Evolutionary conservation across 208 protist species (phyloP), one percentile per base, ranked within the genome.

Genomic region (Porcisia hertigi): DNA sequence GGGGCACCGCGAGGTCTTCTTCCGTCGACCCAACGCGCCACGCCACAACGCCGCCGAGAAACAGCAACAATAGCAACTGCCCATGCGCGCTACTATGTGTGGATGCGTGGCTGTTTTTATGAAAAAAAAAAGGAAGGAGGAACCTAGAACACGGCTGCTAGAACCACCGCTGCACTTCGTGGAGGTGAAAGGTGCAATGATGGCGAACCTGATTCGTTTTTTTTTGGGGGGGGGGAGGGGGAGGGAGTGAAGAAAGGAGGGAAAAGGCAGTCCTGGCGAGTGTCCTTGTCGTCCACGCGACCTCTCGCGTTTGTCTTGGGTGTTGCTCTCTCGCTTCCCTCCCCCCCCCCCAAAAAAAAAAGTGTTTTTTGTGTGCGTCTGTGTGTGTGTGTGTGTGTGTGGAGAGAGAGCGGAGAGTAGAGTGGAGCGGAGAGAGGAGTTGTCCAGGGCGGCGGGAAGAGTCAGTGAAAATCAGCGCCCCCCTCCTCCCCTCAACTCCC

Each of bases 1-100:
- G 91, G 93, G 93, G 7, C 90, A 95, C 79, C 86, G 91, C 52
- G 93, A 97, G 18, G 92, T 95, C 0, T 97, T 97, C 83, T 95
- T 95, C 80, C 86, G 90, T 53, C 85, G 93, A 18, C 90, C 93
- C 14, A 94, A 95, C 57, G 88, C 85, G 20, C 93, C 93, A 30
- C 91, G 93, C 20, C 91, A 97, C 85, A 94, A 95, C 73, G 86
- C 93, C 45, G 75, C 90, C 20, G 93, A 97, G 80, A 43, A 79
- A 73, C 66, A 75, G 69, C 36, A 55, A 43, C 25, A 53, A n/a
- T 14, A 64, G 59, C 1, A 41, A 30, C 23, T 36, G n/a, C 18
- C 23, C 18, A 30, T 47, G 41, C 23, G 41, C 52, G 41, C 11
- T 18, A 34, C 6, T 23, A 1, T 67, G 18, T 11, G 34, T 67